Evolutionary conservation across 129 eudicot species (phyloP).

Genomic region (Helianthus annuus): DNA sequence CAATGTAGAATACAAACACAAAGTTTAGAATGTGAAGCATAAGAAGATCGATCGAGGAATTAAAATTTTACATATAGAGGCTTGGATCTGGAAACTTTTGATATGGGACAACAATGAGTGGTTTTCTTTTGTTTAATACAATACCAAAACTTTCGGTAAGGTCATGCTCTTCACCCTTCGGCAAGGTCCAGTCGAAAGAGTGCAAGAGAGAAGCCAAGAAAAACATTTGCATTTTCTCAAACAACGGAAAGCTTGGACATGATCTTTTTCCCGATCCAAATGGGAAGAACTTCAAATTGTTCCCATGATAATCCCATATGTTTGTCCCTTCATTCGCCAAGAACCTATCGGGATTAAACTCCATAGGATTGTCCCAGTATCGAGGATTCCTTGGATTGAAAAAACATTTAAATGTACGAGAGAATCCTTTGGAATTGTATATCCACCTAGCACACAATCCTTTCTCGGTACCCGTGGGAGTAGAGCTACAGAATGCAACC

Average conservation of each 20-base stretch:
- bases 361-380: conserved; percentile 2
- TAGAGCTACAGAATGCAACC: background rate
- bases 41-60: background rate
- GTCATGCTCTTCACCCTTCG: background rate
- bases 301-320: background rate
- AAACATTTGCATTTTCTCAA: conserved; percentile 1
- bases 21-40: background rate
- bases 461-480: conserved; percentile 1
- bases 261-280: background rate
- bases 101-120: background rate
- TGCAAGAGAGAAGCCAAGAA: conserved; percentile 6
- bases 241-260: background rate
- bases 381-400: background rate
- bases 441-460: conserved; percentile 4
- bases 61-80: background rate
- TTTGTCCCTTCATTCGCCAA: background rate
- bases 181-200: conserved; percentile 8
- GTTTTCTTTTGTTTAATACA: background rate
- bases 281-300: background rate
- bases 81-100: background rate
- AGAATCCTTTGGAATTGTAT: background rate
- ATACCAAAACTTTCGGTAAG: conserved; percentile 2
- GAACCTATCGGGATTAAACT: conserved; percentile 6
- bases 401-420: background rate
- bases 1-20: background rate